Percentiles rank a stretch among this genome's conserved stretches.
Evolutionary conservation across 2,329 filamentous ascomycete genomes (phyloP).

Genomic region (Pseudofabraea citricarpa): DNA sequence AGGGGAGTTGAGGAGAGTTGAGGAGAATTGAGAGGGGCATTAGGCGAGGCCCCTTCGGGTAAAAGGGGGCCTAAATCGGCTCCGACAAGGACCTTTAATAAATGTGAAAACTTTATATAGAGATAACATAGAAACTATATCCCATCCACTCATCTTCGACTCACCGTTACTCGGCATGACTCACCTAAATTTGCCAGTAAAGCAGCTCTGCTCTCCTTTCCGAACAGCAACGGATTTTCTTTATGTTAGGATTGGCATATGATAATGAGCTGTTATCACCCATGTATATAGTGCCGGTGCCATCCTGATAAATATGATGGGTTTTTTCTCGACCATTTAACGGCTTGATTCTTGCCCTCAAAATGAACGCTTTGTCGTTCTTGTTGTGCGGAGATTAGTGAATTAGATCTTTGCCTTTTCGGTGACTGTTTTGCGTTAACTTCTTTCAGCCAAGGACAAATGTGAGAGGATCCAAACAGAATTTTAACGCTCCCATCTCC

Average conservation of each 20-base stretch:
- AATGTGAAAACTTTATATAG: not conserved
- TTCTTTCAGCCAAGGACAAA: too few species aligned
- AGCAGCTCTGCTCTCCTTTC: conserved; percentile 7
- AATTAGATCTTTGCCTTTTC: too few species aligned
- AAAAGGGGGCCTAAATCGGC: not conserved
- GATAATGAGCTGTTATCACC: conserved; percentile 2
- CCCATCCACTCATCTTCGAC: not conserved
- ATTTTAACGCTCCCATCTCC: too few species aligned
- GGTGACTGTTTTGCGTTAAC: too few species aligned
- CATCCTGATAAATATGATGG: not conserved
- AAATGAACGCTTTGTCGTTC: too few species aligned
- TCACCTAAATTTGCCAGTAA: not conserved
- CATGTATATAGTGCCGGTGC: too few species aligned
- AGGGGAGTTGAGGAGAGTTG: not conserved
- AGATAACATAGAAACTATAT: not conserved
- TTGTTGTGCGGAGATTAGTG: too few species aligned
- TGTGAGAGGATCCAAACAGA: too few species aligned
- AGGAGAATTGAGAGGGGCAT: not conserved
- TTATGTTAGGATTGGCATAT: conserved; percentile 2
- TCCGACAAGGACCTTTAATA: too few species aligned
- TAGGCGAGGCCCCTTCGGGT: not conserved
- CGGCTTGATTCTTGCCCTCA: too few species aligned
- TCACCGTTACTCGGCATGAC: not conserved
- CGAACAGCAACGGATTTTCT: conserved; percentile 5
- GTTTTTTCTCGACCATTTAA: too few species aligned